Evolutionary conservation across 2,329 filamentous ascomycete species (phyloP).

Genomic region (Trichothecium roseum): DNA sequence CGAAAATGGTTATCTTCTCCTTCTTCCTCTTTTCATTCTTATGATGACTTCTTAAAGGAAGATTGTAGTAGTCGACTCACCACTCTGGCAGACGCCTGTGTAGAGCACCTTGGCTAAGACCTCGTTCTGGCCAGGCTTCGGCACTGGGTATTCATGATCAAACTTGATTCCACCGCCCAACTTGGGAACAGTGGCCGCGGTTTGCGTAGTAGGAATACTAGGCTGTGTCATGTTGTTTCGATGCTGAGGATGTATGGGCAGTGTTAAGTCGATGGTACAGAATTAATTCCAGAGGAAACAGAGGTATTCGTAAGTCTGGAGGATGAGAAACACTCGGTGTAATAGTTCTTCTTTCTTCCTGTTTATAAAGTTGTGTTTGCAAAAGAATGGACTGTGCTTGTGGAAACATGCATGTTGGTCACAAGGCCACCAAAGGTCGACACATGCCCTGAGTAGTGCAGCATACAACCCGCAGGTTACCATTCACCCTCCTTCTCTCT

Average conservation of each 20-base stretch:
- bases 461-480: background rate
- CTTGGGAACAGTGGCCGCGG: conserved; percentile 9
- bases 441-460: background rate
- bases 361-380: too few relatives aligned
- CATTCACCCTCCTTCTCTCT: background rate
- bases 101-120: conserved; percentile 10
- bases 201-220: conserved; percentile 8
- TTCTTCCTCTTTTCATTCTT: background rate
- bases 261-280: too few relatives aligned
- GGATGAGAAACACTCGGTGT: too few relatives aligned
- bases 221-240: conserved; percentile 1
- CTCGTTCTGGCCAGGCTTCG: conserved; percentile 9
- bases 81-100: conserved; percentile 9
- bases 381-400: background rate
- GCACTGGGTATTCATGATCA: conserved; percentile 8
- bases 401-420: background rate
- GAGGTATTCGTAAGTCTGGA: too few relatives aligned
- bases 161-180: conserved; percentile 9
- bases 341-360: too few relatives aligned
- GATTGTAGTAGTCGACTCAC: too few relatives aligned
- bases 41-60: too few relatives aligned
- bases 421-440: background rate
- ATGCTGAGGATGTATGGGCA: too few relatives aligned
- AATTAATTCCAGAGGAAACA: too few relatives aligned
- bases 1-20: too few relatives aligned